A percentile compares a stretch with the other conserved stretches of the same genome.
These are phyloP conservation scores for Pachysandra terminalis DNA, from an alignment of 164 flowering plant genomes.

Conservation along the genomic window DNA sequence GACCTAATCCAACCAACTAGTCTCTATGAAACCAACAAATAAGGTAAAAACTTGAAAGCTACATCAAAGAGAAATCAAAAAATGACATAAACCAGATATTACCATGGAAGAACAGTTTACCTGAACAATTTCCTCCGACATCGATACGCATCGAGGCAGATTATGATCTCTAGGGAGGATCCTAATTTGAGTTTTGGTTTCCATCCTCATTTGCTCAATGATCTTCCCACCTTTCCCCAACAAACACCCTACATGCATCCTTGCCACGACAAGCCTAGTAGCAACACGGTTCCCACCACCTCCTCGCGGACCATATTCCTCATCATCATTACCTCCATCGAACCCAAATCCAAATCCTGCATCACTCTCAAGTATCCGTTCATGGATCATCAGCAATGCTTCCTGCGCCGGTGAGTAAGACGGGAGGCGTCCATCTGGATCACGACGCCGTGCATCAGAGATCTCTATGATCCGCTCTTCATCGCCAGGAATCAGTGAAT, in stretches of 20 bases:
- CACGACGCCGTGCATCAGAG: constrained; percentile 70
- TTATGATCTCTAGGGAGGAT: constrained; percentile 84
- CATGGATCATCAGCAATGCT: constrained; percentile 80
- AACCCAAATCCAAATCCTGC: constrained; percentile 26
- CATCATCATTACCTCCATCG: constrained; percentile 34
- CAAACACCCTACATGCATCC: constrained; percentile 88
- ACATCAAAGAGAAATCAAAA: not conserved
- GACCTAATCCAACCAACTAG: not conserved
- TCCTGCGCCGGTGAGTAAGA: constrained; percentile 88
- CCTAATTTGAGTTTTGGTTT: constrained; percentile 96
- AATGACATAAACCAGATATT: not conserved
- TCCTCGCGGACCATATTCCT: constrained; percentile 35
- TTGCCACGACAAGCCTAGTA: constrained; percentile 85
- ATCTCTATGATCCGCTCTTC: constrained; percentile 96
- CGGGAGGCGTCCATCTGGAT: constrained; percentile 76
- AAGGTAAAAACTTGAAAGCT: not conserved
- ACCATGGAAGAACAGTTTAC: constrained; percentile 23
- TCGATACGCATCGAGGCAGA: constrained; percentile 77
- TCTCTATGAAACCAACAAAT: not conserved
- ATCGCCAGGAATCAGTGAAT: constrained; percentile 76
- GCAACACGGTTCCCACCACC: constrained; percentile 46
- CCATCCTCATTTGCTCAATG: constrained; percentile 94
- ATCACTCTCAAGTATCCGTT: constrained; percentile 84
- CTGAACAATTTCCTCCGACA: constrained; percentile 96
- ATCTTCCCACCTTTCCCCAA: constrained; percentile 98